Percentiles rank a stretch among this genome's conserved stretches.
Conservation (phyloP, 352 stramenopile species). For the Phytophthora vignae region DNA sequence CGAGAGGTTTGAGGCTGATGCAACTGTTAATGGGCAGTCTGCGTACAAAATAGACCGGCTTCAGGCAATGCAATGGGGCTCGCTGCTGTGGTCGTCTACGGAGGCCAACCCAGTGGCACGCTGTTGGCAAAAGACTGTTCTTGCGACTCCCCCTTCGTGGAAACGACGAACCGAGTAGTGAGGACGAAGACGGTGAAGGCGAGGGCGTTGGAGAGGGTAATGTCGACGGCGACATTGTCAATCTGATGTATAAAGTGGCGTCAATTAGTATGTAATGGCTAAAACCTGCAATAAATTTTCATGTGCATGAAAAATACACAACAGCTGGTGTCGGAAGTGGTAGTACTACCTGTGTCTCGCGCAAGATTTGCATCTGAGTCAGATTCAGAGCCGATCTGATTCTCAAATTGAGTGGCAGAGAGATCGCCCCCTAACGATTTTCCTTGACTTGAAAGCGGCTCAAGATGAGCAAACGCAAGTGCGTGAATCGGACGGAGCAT, state of each 20-base stretch:
- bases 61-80: background rate
- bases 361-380: too few species aligned
- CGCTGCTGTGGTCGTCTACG: background rate
- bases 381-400: too few species aligned
- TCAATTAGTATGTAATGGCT: background rate
- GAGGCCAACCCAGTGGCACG: background rate
- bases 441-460: background rate
- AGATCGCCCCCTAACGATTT: background rate
- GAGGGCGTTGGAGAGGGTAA: too few species aligned
- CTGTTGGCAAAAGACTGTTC: constrained; percentile 2
- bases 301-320: background rate
- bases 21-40: background rate
- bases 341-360: too few species aligned
- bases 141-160: background rate
- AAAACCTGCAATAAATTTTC: background rate
- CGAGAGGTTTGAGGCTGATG: constrained; percentile 2
- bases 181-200: background rate
- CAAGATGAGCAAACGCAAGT: background rate
- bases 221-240: background rate
- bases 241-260: background rate
- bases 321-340: constrained; percentile 7
- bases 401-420: too few species aligned
- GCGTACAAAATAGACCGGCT: background rate
- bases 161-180: background rate
- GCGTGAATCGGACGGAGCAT: background rate